A percentile compares a stretch with the other conserved stretches of the same genome.
phyloP scores from a whole-genome alignment of 306 rosid genomes.

The Parietaria judaica region DNA sequence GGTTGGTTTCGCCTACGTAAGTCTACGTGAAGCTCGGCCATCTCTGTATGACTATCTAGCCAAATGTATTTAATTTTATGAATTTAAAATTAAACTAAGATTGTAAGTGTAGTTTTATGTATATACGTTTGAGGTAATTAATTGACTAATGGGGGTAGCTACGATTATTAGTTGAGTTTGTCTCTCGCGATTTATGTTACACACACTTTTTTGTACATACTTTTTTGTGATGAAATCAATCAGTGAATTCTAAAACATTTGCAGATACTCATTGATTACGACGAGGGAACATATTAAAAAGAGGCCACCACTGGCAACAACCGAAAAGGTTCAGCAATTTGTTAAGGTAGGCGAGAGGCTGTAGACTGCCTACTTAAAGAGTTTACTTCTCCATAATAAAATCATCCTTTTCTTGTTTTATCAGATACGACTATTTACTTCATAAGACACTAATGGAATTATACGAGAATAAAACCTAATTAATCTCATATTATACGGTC shows the following conservation, averaged over 20 bases:
- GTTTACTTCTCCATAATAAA: background rate
- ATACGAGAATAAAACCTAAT: background rate
- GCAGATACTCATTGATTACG: conserved; percentile 61
- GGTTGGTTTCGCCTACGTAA: conserved; percentile 83
- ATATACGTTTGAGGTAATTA: background rate
- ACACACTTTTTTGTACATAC: background rate
- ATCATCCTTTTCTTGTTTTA: conserved; percentile 5
- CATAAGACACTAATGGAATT: background rate
- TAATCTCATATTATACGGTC: conserved; percentile 1
- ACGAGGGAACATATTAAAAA: conserved; percentile 96
- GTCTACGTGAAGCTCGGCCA: conserved; percentile 85
- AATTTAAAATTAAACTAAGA: background rate
- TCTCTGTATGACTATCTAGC: conserved; percentile 72
- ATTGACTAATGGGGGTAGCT: background rate
- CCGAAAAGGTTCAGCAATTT: conserved; percentile 92
- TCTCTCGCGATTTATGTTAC: background rate
- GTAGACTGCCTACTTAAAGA: background rate
- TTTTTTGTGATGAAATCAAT: conserved; percentile 3
- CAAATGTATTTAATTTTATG: conserved; percentile 14
- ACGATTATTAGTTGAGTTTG: background rate
- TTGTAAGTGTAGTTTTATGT: background rate
- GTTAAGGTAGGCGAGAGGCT: conserved; percentile 51
- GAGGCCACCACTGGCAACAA: conserved; percentile 87
- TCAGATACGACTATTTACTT: too few relatives aligned
- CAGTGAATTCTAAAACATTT: conserved; percentile 7